Base-by-base conservation (phyloP, 148 eudicot species). In the Suaeda aralocaspica region DNA sequence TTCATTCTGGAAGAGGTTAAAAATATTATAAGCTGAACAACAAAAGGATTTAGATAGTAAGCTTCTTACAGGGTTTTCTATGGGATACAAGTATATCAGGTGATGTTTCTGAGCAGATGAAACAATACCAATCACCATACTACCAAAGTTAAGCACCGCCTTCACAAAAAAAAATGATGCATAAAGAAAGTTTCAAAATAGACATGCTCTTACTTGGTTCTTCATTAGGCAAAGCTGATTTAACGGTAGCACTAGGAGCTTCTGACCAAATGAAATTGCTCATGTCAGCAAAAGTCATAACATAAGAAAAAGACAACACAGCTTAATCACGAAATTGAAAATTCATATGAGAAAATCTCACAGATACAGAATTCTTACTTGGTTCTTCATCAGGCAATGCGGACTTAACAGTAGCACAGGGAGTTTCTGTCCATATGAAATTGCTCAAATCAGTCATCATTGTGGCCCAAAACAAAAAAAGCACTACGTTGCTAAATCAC, bases 201-300 rank as follows among this genome's bases (percentile, higher is more conserved):
- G 28, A 48, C 26, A 57, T 57, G 24, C 30, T 49, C 74, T 74
- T 78, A 78, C 88, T 76, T 58, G 64, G 19, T 66, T 72, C 69
- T 52, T 60, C 74, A 48, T 72, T 71, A 50, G 79, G 52, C 42
- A 80, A 52, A 29, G 41, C 76, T 18, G 62, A 72, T 75, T 78
- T 81, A 77, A 58, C 25, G 59, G 72, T 25, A 25, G 66, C 69
- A 70, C 89, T 82, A 21, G 78, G 83, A 78, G 77, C 74, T 72
- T 85, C 86, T 31, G 8, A 36, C 41, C 41, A 36, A 36, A 3
- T 36, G 8, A 36, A 36, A 36, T 9, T 61, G 46, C 59, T 61
- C 69, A 30, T 50, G 22, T 77, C 41, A 77, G 69, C 42, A 13
- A 45, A 18, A 5, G 31, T 39, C 48, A 36, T 36, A 36, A 59